These are phyloP conservation scores for Tylopilus cervinicoccineus DNA, from an alignment of 768 basidiomycete genomes.

Conservation along the genomic window DNA sequence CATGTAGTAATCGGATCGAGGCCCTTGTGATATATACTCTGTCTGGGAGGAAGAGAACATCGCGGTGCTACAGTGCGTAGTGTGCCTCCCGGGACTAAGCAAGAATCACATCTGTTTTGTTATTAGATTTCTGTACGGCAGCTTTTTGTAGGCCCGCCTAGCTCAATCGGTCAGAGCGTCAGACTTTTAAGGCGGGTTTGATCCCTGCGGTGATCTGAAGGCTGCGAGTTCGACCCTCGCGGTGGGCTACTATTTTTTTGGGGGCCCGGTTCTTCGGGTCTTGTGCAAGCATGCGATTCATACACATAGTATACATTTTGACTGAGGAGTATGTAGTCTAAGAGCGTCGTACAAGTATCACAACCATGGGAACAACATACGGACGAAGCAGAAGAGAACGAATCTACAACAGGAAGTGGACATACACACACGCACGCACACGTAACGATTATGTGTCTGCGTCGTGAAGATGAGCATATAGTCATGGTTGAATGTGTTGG, in stretches of 20 bases:
- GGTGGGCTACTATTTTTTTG: constrained; percentile 53
- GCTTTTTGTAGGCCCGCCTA: constrained; percentile 53
- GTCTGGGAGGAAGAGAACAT: neutral
- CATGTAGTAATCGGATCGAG: too few relatives aligned
- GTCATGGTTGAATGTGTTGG: constrained; percentile 14
- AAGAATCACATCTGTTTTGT: too few relatives aligned
- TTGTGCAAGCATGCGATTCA: neutral
- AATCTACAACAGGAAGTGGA: constrained; percentile 6
- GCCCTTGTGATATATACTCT: too few relatives aligned
- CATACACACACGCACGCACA: constrained; percentile 9
- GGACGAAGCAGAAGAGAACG: constrained; percentile 9
- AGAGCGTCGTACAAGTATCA: constrained; percentile 13
- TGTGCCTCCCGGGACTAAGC: too few relatives aligned
- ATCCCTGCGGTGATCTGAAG: constrained; percentile 53
- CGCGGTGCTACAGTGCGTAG: neutral
- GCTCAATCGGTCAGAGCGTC: constrained; percentile 63
- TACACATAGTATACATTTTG: constrained; percentile 17
- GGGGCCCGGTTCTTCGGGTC: too few relatives aligned
- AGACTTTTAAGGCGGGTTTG: constrained; percentile 41
- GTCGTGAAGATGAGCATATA: constrained; percentile 11
- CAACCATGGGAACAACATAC: constrained; percentile 17
- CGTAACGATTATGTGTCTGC: constrained; percentile 6
- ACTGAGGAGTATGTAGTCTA: constrained; percentile 17
- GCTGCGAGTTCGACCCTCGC: constrained; percentile 85
- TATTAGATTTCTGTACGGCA: too few relatives aligned